These are phyloP conservation scores for Aspergillus wentii DNA, from an alignment of 495 filamentous ascomycete species.

Conservation along the genomic window DNA sequence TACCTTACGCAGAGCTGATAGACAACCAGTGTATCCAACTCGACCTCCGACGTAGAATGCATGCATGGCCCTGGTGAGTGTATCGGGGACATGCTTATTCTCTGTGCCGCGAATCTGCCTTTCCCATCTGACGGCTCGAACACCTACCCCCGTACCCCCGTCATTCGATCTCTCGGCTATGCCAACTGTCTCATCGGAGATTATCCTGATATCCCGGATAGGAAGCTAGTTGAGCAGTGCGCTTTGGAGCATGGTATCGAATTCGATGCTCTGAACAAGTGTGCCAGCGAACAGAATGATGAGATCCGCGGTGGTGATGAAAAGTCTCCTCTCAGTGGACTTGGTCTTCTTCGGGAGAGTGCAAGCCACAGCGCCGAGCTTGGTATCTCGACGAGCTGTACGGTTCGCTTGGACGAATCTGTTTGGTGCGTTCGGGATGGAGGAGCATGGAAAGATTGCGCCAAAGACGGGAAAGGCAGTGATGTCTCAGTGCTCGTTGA, in stretches of 20 bases:
- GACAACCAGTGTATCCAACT: constrained; percentile 26
- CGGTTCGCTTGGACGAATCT: constrained; percentile 71
- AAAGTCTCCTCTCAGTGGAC: constrained; percentile 37
- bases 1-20: neutral
- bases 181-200: constrained; percentile 76
- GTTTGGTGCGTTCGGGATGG: constrained; percentile 81
- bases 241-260: constrained; percentile 84
- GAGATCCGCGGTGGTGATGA: constrained; percentile 54
- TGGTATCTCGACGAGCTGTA: constrained; percentile 80
- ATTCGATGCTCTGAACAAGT: constrained; percentile 78
- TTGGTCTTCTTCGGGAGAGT: constrained; percentile 70
- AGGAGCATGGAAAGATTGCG: constrained; percentile 77
- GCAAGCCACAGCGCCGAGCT: constrained; percentile 63
- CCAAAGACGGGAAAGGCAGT: constrained; percentile 47
- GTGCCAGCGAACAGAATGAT: constrained; percentile 50
- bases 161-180: constrained; percentile 87
- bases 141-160: constrained; percentile 46
- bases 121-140: constrained; percentile 20
- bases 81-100: constrained; percentile 87
- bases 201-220: constrained; percentile 69
- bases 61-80: constrained; percentile 89
- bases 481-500: constrained; percentile 67
- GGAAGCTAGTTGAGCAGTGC: constrained; percentile 72
- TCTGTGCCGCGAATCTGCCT: constrained; percentile 73
- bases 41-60: constrained; percentile 50